Conservation (phyloP, 495 filamentous ascomycete genomes). For the Aspergillus avenaceus region DNA sequence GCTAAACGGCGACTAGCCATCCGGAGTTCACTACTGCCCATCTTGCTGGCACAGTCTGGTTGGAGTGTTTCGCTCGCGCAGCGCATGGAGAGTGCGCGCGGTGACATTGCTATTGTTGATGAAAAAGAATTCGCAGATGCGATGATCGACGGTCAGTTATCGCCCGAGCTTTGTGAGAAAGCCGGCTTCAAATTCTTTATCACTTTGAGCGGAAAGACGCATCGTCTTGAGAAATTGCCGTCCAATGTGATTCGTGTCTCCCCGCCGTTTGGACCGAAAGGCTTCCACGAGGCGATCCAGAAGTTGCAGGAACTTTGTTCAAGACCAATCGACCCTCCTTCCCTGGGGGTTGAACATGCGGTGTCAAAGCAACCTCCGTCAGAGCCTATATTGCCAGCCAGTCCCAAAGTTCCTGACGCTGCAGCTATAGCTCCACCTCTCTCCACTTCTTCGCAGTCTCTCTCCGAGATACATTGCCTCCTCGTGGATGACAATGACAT, state of each 20-base stretch:
- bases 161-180: background rate
- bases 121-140: slow-evolving; percentile 15
- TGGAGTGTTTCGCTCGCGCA: slow-evolving; percentile 29
- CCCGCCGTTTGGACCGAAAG: slow-evolving; percentile 33
- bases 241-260: slow-evolving; percentile 20
- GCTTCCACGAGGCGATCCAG: slow-evolving; percentile 20
- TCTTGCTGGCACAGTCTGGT: slow-evolving; percentile 21
- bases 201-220: slow-evolving; percentile 20
- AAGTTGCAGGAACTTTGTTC: background rate
- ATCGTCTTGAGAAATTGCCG: slow-evolving; percentile 2
- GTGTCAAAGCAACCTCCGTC: background rate
- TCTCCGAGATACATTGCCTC: slow-evolving; percentile 23
- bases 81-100: slow-evolving; percentile 16
- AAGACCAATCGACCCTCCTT: background rate
- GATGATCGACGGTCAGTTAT: background rate
- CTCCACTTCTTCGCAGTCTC: background rate
- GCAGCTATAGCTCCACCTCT: background rate
- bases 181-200: slow-evolving; percentile 19
- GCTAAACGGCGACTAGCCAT: slow-evolving; percentile 32
- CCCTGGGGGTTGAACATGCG: background rate
- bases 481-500: slow-evolving; percentile 49
- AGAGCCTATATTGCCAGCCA: slow-evolving; percentile 9
- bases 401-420: slow-evolving; percentile 8
- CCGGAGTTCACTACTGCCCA: slow-evolving; percentile 24
- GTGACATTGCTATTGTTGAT: slow-evolving; percentile 31